These are phyloP conservation scores for Colletotrichum tamarilloi DNA, from an alignment of 2,329 filamentous ascomycete genomes.

Conservation along the genomic window DNA sequence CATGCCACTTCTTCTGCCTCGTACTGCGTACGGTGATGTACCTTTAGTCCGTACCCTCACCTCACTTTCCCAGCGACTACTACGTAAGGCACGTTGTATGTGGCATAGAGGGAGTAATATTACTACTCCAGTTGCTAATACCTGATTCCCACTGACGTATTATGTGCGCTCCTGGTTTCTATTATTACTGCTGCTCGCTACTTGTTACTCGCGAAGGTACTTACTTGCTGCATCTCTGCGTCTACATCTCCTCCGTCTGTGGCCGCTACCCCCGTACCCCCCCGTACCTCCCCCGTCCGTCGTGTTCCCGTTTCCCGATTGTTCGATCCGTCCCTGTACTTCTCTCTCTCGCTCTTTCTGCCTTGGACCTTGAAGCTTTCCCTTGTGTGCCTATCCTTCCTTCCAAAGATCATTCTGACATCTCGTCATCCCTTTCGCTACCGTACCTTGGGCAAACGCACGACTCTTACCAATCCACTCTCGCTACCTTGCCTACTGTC, in stretches of 20 bases:
- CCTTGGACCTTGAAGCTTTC: neutral
- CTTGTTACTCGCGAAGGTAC: too few species aligned
- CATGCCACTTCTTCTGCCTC: neutral
- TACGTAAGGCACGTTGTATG: too few species aligned
- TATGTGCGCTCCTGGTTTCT: slow-evolving; percentile 22
- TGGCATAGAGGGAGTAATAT: neutral
- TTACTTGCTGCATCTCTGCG: neutral
- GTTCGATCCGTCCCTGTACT: slow-evolving; percentile 3
- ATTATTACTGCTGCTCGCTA: slow-evolving; percentile 23
- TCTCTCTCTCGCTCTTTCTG: neutral
- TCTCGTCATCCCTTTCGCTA: neutral
- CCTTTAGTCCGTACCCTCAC: too few species aligned
- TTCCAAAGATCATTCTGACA: neutral
- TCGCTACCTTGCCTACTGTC: neutral
- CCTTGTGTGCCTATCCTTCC: neutral
- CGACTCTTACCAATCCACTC: neutral
- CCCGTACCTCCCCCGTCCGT: neutral
- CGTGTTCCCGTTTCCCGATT: slow-evolving; percentile 20
- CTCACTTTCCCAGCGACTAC: too few species aligned
- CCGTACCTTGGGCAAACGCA: neutral
- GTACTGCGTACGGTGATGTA: too few species aligned
- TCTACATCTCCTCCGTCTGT: neutral
- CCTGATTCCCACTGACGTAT: slow-evolving; percentile 23
- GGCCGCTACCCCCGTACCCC: neutral
- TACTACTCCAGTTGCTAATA: slow-evolving; percentile 1